Evolutionary conservation across 495 filamentous ascomycete species (phyloP), one percentile per base, ranked within the genome.

Genomic region (Aspergillus panamensis): DNA sequence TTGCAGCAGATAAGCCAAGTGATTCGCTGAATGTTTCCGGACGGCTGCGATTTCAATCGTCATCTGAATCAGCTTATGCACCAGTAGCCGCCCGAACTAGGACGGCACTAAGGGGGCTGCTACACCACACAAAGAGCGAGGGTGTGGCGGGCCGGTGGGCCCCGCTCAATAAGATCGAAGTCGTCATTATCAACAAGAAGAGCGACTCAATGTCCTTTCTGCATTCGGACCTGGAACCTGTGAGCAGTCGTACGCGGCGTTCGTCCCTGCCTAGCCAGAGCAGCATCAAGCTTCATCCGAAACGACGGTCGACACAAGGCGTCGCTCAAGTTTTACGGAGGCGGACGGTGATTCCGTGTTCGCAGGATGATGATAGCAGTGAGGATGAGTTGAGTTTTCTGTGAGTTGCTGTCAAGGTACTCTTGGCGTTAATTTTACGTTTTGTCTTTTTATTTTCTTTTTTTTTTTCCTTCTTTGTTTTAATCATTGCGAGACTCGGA

Each of bases 321-420:
- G 42, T 30, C n/a, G 14, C 32, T 39, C 48, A 13, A 8, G 25
- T 52, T 39, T 35, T 37, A 33, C 42, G 14, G 12, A 48, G 47
- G 43, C 59, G 50, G 33, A 57, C 57, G 4, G 52, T 66, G 17
- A 71, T 74, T 35, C 64, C 73, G 16, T 72, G 57, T 43, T 66
- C 69, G 8, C 44, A 66, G 21, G 68, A 74, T 8, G 70, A 72
- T 10, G 73, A 71, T 25, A 76, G 25, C 25, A 25, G 73, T 45
- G 76, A 79, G 17, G 76, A 79, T 45, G 75, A 78, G 61, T 64
- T 79, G 17, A 76, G 74, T 58, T 77, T 77, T 61, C 45, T 77
- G 3, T 75, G 52, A 72, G 32, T 30, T 30, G 40, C 25, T 31
- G 29, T 45, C 19, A 32, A 16, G 8, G 17, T 17, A 9, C 9